Evolutionary conservation across 352 stramenopile genomes (phyloP), one percentile per base, ranked within the genome.

Genomic region (Chrysophaeum taylorii): DNA sequence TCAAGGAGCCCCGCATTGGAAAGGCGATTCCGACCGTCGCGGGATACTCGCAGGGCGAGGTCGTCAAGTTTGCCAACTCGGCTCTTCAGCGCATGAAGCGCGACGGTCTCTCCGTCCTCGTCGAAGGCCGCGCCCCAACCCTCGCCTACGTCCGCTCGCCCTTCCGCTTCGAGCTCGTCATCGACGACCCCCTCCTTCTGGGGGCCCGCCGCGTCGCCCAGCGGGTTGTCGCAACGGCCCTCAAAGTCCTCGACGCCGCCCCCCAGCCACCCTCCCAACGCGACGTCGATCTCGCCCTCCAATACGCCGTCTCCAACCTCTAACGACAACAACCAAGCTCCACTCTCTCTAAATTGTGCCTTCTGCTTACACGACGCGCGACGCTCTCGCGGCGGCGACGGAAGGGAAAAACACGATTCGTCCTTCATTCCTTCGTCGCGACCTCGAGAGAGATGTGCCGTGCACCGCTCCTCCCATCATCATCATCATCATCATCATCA

Each of bases 11-110:
- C 0, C 79, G 79, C 37, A 80, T 86, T 15, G 78, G 73, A 2
- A 83, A 86, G 43, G 83, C 85, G 67, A 88, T 88, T 69, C 82
- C 82, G 12, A 88, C 82, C 23, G 82, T 85, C 9, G 80, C 82
- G 0, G 70, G 82, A 64, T 43, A 77, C 16, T 84, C 79, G 21
- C 76, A 85, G 70, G 48, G 38, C 68, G 80, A 87, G 70, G 82
- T 88, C 0, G 80, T 88, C 53, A 63, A 78, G 15, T 87, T 88
- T 71, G 81, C 81, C 37, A 76, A 79, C 16, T 39, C 78, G 18
- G 79, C 81, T 1, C 75, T 86, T 15, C 54, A 79, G 64, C 75
- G 73, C 33, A 81, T 88, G 78, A 72, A 67, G 0, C 74, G 78
- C 9, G 77, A 85, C 69, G 81, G 81, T 5, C 69, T 86, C 1